These are phyloP conservation scores for Brettanomyces nanus DNA, from an alignment of 805 yeast species.

Conservation along the genomic window DNA sequence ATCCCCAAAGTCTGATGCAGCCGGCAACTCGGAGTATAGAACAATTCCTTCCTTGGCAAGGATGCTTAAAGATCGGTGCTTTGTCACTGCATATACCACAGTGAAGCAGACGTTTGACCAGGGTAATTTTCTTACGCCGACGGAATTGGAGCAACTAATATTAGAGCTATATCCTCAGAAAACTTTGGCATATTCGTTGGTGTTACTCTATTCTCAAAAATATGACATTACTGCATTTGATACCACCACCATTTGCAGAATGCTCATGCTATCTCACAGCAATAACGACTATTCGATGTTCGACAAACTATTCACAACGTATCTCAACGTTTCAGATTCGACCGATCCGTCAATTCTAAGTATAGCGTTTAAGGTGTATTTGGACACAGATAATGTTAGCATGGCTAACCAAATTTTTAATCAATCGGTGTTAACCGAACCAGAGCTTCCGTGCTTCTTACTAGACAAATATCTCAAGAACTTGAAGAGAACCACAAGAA, in stretches of 20 bases:
- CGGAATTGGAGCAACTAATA: slow-evolving; percentile 20
- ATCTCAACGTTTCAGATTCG: slow-evolving; percentile 7
- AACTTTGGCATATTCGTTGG: slow-evolving; percentile 14
- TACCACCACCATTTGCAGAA: slow-evolving; percentile 9
- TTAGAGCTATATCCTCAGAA: slow-evolving; percentile 8
- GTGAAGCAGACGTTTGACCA: slow-evolving; percentile 5
- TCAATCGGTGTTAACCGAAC: slow-evolving; percentile 19
- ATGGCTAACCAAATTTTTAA: slow-evolving; percentile 23
- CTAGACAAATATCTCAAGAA: slow-evolving; percentile 17
- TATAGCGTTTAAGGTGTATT: slow-evolving; percentile 18
- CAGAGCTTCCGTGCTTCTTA: slow-evolving; percentile 10
- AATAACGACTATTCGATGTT: slow-evolving; percentile 18
- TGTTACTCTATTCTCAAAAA: slow-evolving; percentile 10
- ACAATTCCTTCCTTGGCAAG: neutral
- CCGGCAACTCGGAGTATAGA: neutral
- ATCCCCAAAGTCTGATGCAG: no score
- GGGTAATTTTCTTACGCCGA: slow-evolving; percentile 12
- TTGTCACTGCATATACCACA: neutral
- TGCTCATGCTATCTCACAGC: slow-evolving; percentile 13
- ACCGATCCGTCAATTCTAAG: slow-evolving; percentile 13
- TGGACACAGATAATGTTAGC: slow-evolving; percentile 18
- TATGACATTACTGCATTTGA: slow-evolving; percentile 13
- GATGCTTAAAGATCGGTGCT: neutral
- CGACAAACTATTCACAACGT: slow-evolving; percentile 15
- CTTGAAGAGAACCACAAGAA: slow-evolving; percentile 13